These are phyloP conservation scores for Prinsepia uniflora DNA, from an alignment of 306 rosid species.

Conservation along the genomic window DNA sequence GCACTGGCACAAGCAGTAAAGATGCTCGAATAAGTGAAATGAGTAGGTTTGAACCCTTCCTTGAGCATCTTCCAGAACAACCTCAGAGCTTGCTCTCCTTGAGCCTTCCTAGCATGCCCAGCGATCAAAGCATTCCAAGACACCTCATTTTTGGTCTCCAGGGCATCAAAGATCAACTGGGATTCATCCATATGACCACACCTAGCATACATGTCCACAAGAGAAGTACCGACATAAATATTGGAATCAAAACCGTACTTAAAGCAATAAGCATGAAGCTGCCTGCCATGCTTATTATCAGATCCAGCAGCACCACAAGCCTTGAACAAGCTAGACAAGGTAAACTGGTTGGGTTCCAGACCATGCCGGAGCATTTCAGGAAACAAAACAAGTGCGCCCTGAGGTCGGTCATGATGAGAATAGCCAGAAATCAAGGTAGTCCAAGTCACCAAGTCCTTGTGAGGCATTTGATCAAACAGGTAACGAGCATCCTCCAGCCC, in stretches of 20 bases:
- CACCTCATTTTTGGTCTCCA: constrained; percentile 33
- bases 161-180: constrained; percentile 21
- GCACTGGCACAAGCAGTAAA: constrained; percentile 29
- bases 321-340: constrained; percentile 36
- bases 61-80: constrained; percentile 28
- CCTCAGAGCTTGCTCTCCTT: constrained; percentile 25
- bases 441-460: constrained; percentile 29
- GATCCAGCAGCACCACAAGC: constrained; percentile 28
- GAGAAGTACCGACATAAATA: constrained; percentile 36
- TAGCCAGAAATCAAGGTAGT: constrained; percentile 36
- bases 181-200: constrained; percentile 28
- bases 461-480: constrained; percentile 29
- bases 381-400: constrained; percentile 28
- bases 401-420: constrained; percentile 25
- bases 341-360: constrained; percentile 34
- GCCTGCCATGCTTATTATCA: constrained; percentile 20
- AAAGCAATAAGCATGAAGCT: constrained; percentile 28
- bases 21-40: constrained; percentile 33
- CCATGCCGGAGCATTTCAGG: constrained; percentile 30
- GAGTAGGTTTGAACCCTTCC: constrained; percentile 25
- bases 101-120: constrained; percentile 28
- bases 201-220: constrained; percentile 37
- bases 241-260: constrained; percentile 30
- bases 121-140: constrained; percentile 42
- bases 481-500: constrained; percentile 25